These are phyloP conservation scores for Naumovozyma baii DNA, from an alignment of 805 yeast genomes.

Conservation along the genomic window DNA sequence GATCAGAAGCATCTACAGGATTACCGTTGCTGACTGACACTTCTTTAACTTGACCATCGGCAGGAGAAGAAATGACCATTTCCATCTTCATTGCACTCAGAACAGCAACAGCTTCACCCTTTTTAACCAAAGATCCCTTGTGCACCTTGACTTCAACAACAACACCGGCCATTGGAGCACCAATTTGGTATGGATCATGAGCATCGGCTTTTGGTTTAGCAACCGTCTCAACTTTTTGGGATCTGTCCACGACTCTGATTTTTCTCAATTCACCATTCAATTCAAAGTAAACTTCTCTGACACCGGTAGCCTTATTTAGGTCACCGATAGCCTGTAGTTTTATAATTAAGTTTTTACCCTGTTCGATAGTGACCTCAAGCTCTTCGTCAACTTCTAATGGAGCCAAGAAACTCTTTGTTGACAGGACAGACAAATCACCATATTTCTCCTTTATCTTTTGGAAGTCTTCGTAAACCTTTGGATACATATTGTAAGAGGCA, in stretches of 20 bases:
- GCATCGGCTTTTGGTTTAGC: slow-evolving; percentile 86
- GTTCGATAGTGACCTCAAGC: slow-evolving; percentile 78
- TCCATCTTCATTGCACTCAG: slow-evolving; percentile 99
- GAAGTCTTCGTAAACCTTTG: slow-evolving; percentile 89
- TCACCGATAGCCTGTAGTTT: slow-evolving; percentile 91
- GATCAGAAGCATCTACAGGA: slow-evolving; percentile 88
- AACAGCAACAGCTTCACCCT: slow-evolving; percentile 92
- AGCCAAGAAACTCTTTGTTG: slow-evolving; percentile 83
- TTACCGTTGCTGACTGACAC: slow-evolving; percentile 81
- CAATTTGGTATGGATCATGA: slow-evolving; percentile 81
- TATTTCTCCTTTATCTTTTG: slow-evolving; percentile 62
- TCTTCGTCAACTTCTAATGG: slow-evolving; percentile 86
- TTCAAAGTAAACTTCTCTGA: slow-evolving; percentile 94
- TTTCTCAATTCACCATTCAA: slow-evolving; percentile 97
- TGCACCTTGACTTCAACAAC: slow-evolving; percentile 89
- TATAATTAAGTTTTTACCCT: slow-evolving; percentile 88
- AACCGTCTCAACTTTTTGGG: slow-evolving; percentile 73
- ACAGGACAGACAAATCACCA: slow-evolving; percentile 90
- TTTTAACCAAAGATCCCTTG: slow-evolving; percentile 79
- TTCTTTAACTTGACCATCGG: slow-evolving; percentile 72
- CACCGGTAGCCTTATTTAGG: slow-evolving; percentile 72
- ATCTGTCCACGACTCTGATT: slow-evolving; percentile 82
- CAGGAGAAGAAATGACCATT: slow-evolving; percentile 93
- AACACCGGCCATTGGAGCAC: slow-evolving; percentile 99
- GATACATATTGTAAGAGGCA: slow-evolving; percentile 96